A percentile compares a stretch with the other conserved stretches of the same genome.
These are phyloP conservation scores for Verruconis gallopava DNA, from an alignment of 2,329 filamentous ascomycete genomes.

Conservation along the genomic window DNA sequence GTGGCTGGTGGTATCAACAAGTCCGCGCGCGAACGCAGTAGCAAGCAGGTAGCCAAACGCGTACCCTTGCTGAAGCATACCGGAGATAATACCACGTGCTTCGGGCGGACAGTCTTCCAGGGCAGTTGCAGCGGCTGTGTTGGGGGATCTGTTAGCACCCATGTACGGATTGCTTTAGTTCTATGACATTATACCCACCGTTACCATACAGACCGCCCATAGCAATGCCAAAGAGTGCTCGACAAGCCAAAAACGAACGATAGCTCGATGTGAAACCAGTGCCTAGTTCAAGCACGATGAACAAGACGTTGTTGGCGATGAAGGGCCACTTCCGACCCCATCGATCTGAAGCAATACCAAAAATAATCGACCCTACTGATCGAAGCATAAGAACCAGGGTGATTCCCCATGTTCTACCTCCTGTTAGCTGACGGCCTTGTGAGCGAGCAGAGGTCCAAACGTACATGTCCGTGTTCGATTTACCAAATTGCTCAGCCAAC, in stretches of 20 bases:
- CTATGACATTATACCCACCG: not conserved
- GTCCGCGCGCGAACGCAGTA: conserved; percentile 42
- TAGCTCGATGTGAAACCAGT: conserved; percentile 48
- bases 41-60: conserved; percentile 52
- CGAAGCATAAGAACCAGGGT: conserved; percentile 48
- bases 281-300: conserved; percentile 47
- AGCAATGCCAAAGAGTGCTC: conserved; percentile 49
- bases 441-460: conserved; percentile 42
- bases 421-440: conserved; percentile 19
- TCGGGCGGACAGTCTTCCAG: conserved; percentile 47
- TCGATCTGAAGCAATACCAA: conserved; percentile 40
- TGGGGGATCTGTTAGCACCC: too few relatives aligned
- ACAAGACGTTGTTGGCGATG: conserved; percentile 46
- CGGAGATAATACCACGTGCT: conserved; percentile 47
- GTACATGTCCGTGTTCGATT: conserved; percentile 36
- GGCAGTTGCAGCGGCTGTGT: conserved; percentile 40
- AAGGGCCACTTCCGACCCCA: conserved; percentile 42
- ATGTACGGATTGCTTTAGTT: too few relatives aligned
- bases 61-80: conserved; percentile 48
- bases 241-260: conserved; percentile 43
- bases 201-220: conserved; percentile 39
- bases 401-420: conserved; percentile 21
- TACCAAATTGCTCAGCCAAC: conserved; percentile 40
- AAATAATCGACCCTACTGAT: conserved; percentile 44
- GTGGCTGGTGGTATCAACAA: conserved; percentile 65